Conservation (phyloP, 2,329 filamentous ascomycete species). For the Stachybotrys elegans region DNA sequence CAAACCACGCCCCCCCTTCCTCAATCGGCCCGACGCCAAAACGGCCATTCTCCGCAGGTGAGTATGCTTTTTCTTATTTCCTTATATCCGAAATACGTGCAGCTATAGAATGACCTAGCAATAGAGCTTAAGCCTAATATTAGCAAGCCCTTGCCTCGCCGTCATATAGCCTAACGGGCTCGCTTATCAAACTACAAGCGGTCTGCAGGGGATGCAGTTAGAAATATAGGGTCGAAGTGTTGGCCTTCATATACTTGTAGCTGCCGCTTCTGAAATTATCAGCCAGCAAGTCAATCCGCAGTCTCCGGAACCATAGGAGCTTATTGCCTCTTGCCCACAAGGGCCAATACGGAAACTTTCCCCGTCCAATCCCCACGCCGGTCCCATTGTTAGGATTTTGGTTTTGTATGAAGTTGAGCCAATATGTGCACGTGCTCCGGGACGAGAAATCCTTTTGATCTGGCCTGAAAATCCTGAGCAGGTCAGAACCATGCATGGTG, state of each 20-base stretch:
- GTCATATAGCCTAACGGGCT: too few relatives aligned
- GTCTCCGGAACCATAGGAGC: neutral
- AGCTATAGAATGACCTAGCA: too few relatives aligned
- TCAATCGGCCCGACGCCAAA: too few relatives aligned
- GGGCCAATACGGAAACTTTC: neutral
- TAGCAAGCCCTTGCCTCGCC: too few relatives aligned
- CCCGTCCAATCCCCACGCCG: neutral
- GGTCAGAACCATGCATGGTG: constrained; percentile 5
- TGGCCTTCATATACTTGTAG: neutral
- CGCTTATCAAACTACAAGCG: too few relatives aligned
- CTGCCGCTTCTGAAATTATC: neutral
- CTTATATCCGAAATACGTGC: too few relatives aligned
- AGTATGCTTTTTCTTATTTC: too few relatives aligned
- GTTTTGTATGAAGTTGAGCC: neutral
- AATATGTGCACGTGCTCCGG: neutral
- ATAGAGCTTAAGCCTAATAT: too few relatives aligned
- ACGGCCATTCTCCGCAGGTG: too few relatives aligned
- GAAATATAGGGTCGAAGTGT: neutral
- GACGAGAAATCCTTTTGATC: neutral
- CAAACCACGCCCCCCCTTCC: too few relatives aligned
- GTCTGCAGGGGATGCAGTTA: too few relatives aligned
- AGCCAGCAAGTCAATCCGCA: neutral
- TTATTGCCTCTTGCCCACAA: neutral
- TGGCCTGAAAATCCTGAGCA: neutral
- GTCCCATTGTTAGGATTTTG: neutral